Base-by-base conservation (phyloP, 2,329 filamentous ascomycete genomes). In the Colletotrichum somersetense region DNA sequence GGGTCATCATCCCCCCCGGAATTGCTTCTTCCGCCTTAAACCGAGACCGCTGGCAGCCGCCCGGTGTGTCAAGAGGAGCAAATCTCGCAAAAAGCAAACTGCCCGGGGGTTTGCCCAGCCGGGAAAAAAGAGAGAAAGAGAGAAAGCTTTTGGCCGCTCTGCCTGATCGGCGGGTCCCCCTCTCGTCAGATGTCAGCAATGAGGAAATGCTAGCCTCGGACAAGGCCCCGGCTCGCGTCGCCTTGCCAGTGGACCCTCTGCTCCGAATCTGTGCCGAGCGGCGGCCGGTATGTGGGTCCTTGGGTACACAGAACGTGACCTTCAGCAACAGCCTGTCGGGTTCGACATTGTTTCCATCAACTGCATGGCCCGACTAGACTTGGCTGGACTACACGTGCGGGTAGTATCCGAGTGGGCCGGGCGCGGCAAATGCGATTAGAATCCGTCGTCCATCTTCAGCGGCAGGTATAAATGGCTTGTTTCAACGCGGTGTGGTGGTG, bases 261-360 rank as follows among this genome's bases (percentile, higher is more conserved):
- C 62, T 59, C 66, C 44, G 52, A n/a, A 14, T 42, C 44, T 38
- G 16, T 55, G 65, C 59, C 69, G 66, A 64, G 58, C 46, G 65
- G 65, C 68, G 65, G 57, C 58, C 64, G 68, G 42, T 53, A 18
- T 26, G 53, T 63, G 61, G 61, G 20, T 10, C 48, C 35, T 42
- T 30, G 30, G 30, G 30, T 30, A 20, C 42, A 35, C 10, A 46
- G 63, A 46, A 58, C 35, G 16, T 20, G 44, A 14, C 59, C 14
- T 14, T 52, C 30, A n/a, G 18, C 18, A 38, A 40, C 20, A 40
- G n/a, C 5, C 30, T 50, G n/a, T 26, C 20, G 20, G 20, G 30
- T 18, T 40, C 30, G n/a, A 40, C 26, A 3, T 40, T 8, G 23
- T 16, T 16, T 50, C 5, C 44, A 62, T 62, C n/a, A 20, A 44